Evolutionary conservation across 345 rosid species (phyloP), one percentile per base, ranked within the genome.

Genomic region (Citrus inodora): DNA sequence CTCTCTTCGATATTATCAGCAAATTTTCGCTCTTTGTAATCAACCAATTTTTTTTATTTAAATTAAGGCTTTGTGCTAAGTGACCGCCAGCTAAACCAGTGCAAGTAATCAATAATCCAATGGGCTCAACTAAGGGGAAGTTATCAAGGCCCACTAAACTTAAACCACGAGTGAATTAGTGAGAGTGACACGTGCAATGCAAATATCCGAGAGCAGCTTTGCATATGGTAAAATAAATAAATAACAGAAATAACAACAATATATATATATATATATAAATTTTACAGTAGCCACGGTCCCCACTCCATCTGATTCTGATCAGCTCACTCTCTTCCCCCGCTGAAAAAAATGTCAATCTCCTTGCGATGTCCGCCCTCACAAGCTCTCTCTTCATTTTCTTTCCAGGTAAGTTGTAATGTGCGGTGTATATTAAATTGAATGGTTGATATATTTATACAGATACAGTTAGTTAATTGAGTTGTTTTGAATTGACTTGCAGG

Each of bases 351-450:
- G 98, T 40, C 90, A 79, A 71, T 91, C 84, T 75, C 95, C 84
- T 90, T 95, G 98, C 93, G 83, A 85, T 84, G 93, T 95, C 93
- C 98, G 91, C 87, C 90, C 38, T 84, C 87, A 75, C 42, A 83
- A 27, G 76, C 88, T 84, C 85, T 86, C 85, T 82, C 90, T 67
- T 77, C 81, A 16, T 76, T 91, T 55, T 81, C 81, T 70, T 75
- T 87, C 60, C 88, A 71, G 70, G 93, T 84, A 79, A 76, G 24
- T 30, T 25, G 40, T 21, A 75, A 19, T 30, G 46, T 65, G 0
- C 21, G 0, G 21, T 51, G 22, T 1, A 17, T 16, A 1, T 53
- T 4, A 53, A 17, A 17, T 1, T 53, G 7, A 17, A 53, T 46
- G 51, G 16, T 46, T 46, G 63, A 46, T 73, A 22, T 71, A 6